Percentiles rank a stretch among this genome's conserved stretches.
Evolutionary conservation across 2,329 filamentous ascomycete genomes (phyloP).

Genomic region (Venturia oleaginea): DNA sequence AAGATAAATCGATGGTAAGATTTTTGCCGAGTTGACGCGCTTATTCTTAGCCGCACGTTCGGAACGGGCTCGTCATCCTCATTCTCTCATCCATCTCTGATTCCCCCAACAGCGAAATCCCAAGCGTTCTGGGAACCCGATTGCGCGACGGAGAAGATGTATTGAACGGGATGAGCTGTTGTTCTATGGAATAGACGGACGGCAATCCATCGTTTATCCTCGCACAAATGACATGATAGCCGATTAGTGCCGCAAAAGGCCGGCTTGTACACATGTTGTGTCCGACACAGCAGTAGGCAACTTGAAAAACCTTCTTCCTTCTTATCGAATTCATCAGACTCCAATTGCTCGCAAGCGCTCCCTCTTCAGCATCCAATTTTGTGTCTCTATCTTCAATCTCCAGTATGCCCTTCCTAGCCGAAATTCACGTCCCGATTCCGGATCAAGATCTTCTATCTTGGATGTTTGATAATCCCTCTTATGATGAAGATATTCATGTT

Average conservation of each 20-base stretch:
- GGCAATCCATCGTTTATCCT: not conserved
- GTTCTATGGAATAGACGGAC: not conserved
- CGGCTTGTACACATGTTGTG: not conserved
- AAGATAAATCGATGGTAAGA: too few relatives aligned
- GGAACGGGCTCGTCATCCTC: too few relatives aligned
- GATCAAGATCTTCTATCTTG: conserved; percentile 17
- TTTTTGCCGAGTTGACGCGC: not conserved
- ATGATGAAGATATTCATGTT: conserved; percentile 14
- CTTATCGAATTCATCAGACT: not conserved
- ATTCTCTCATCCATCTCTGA: too few relatives aligned
- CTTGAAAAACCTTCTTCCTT: not conserved
- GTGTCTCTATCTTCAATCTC: not conserved
- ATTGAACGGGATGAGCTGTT: not conserved
- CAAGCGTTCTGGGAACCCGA: too few relatives aligned
- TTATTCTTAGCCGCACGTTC: not conserved
- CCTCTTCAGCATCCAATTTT: not conserved
- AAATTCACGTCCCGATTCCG: conserved; percentile 14
- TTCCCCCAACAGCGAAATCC: too few relatives aligned
- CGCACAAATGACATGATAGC: not conserved
- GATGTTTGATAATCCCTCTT: conserved; percentile 15
- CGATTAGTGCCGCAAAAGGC: not conserved
- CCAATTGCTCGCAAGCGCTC: not conserved
- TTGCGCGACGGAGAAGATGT: not conserved
- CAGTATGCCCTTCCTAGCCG: conserved; percentile 19
- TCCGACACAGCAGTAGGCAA: not conserved